Evolutionary conservation across 306 rosid species (phyloP), one percentile per base, ranked within the genome.

Genomic region (Begonia loranthoides): DNA sequence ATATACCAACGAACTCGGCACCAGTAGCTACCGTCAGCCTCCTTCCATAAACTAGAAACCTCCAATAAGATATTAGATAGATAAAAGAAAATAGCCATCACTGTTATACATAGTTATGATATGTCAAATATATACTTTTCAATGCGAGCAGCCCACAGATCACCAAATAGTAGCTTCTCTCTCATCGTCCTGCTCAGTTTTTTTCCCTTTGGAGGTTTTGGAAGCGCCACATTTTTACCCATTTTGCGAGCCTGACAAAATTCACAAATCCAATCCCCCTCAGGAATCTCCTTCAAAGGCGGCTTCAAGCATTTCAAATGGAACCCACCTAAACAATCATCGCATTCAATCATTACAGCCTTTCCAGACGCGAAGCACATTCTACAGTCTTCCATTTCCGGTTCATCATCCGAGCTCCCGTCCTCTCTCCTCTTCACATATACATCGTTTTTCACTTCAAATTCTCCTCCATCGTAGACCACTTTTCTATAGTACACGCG

Each of bases 231-330:
- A 12, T 50, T 58, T 60, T 12, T 76, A 21, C 97, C 97, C 66
- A 68, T 65, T 67, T 78, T 82, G 3, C 66, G 70, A 68, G 79
- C 92, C 64, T 70, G 81, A 6, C 97, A 90, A 66, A 73, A 78
- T 33, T 56, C 75, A 47, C 95, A 90, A 3, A 66, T 60, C 94
- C 97, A 90, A 68, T 82, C 95, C 44, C 85, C 97, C 55, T 85
- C 92, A 0, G 95, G 95, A 61, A 90, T 77, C n/a, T 59, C 83
- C 70, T 68, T 72, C 67, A 82, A 56, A 0, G 95, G 87, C 21
- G 95, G 94, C 49, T 55, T 76, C 81, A 90, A 71, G 67, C 97
- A 90, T 54, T 76, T 82, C 77, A 90, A 74, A 64, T 90, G 95
- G 60, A 82, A 85, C 49, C 95, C 97, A 45, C 83, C 73, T 51